phyloP scores from a whole-genome alignment of 2,329 filamentous ascomycete species.

The Hymenoscyphus linearis region DNA sequence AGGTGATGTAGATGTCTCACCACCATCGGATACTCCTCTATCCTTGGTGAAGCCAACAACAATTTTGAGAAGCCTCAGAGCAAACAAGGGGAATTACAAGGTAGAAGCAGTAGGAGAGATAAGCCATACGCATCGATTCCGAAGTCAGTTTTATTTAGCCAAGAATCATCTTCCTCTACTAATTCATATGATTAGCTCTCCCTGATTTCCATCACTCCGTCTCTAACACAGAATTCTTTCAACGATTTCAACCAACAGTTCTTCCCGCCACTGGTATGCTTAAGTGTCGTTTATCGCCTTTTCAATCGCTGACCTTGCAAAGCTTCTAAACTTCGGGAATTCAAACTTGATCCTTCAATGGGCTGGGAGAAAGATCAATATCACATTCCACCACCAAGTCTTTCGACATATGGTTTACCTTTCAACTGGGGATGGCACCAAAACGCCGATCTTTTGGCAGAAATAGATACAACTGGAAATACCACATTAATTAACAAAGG shows the following conservation, averaged over 20 bases:
- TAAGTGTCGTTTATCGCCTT: background rate
- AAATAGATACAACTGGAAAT: constrained; percentile 33
- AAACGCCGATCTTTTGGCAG: constrained; percentile 58
- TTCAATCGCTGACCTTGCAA: constrained; percentile 17
- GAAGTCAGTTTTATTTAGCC: constrained; percentile 43
- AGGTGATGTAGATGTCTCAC: constrained; percentile 25
- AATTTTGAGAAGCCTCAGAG: constrained; percentile 55
- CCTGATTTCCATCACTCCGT: constrained; percentile 84
- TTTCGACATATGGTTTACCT: constrained; percentile 67
- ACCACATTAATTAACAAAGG: constrained; percentile 27
- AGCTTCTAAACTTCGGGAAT: constrained; percentile 57
- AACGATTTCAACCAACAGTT: constrained; percentile 64
- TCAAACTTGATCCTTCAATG: constrained; percentile 60
- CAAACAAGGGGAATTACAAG: constrained; percentile 63
- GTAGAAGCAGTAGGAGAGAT: constrained; percentile 69
- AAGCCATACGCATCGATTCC: constrained; percentile 78
- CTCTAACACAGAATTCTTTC: constrained; percentile 61
- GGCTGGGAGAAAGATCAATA: constrained; percentile 57
- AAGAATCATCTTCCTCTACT: constrained; percentile 7
- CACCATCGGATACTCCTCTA: constrained; percentile 35
- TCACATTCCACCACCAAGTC: constrained; percentile 73
- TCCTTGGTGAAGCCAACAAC: background rate
- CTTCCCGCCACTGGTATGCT: constrained; percentile 63
- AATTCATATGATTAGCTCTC: constrained; percentile 43
- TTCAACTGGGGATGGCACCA: constrained; percentile 81